A percentile compares a stretch with the other conserved stretches of the same genome.
These are phyloP conservation scores for Chenopodium berlandieri DNA, from an alignment of 148 eudicot genomes.

Conservation along the genomic window DNA sequence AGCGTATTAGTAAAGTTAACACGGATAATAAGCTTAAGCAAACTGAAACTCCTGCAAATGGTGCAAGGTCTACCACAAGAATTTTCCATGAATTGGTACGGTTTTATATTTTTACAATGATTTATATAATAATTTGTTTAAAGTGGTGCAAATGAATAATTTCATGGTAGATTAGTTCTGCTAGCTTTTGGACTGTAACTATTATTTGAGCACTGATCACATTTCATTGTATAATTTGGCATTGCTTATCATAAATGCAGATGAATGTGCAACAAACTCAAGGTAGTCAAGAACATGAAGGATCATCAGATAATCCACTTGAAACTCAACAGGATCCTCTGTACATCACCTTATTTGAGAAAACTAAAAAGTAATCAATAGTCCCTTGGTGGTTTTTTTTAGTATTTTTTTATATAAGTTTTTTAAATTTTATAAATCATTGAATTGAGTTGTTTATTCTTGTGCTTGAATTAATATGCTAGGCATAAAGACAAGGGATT, in stretches of 20 bases:
- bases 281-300: neutral
- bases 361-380: neutral
- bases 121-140: no score
- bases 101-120: no score
- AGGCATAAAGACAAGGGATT: neutral
- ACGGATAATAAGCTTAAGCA: neutral
- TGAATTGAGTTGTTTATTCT: neutral
- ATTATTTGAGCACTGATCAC: no score
- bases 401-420: neutral
- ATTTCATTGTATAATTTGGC: no score
- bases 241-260: neutral
- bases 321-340: neutral
- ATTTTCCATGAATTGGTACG: neutral
- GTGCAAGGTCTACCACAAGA: constrained; percentile 3
- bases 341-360: neutral
- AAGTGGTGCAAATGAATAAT: no score
- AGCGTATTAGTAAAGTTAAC: neutral
- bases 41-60: neutral
- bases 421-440: neutral
- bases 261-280: neutral
- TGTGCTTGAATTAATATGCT: no score
- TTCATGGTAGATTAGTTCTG: no score
- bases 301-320: neutral
- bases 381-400: neutral
- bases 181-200: no score